Evolutionary conservation across 2,329 filamentous ascomycete species (phyloP).

Genomic region (Penicillium expansum): DNA sequence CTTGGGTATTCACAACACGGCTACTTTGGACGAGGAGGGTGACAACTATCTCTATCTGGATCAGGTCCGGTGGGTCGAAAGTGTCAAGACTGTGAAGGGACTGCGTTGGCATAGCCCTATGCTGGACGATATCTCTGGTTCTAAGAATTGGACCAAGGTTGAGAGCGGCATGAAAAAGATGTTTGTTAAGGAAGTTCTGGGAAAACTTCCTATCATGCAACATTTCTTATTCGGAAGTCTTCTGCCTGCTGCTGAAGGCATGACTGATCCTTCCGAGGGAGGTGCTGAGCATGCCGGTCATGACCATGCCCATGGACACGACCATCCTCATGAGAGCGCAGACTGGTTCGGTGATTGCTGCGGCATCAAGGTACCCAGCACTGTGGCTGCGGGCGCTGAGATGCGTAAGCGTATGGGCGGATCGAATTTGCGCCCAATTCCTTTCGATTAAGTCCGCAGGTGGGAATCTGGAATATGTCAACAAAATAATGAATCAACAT

Average conservation of each 20-base stretch:
- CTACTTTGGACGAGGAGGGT: slow-evolving; percentile 82
- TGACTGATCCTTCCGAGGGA: slow-evolving; percentile 56
- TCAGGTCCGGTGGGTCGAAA: slow-evolving; percentile 91
- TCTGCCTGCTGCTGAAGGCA: slow-evolving; percentile 74
- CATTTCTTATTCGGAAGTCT: slow-evolving; percentile 92
- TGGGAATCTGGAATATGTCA: too few species aligned
- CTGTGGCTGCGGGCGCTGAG: slow-evolving; percentile 85
- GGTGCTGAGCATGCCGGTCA: slow-evolving; percentile 53
- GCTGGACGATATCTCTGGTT: slow-evolving; percentile 93
- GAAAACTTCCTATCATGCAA: slow-evolving; percentile 96
- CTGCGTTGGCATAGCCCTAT: slow-evolving; percentile 96
- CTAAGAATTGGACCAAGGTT: slow-evolving; percentile 87
- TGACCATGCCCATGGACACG: slow-evolving; percentile 62
- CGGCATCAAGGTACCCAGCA: slow-evolving; percentile 94
- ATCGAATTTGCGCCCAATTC: slow-evolving; percentile 60
- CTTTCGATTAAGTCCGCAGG: slow-evolving; percentile 43
- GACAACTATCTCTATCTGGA: slow-evolving; percentile 85
- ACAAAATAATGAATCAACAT: slow-evolving; percentile 5
- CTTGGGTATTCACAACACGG: slow-evolving; percentile 78
- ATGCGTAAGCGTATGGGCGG: slow-evolving; percentile 70
- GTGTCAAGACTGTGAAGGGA: slow-evolving; percentile 91
- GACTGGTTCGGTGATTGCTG: slow-evolving; percentile 90
- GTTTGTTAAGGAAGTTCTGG: slow-evolving; percentile 89
- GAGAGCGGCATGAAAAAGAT: slow-evolving; percentile 94
- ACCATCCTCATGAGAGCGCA: slow-evolving; percentile 61